Evolutionary conservation across 495 filamentous ascomycete genomes (phyloP).

Genomic region (Cudoniella acicularis): DNA sequence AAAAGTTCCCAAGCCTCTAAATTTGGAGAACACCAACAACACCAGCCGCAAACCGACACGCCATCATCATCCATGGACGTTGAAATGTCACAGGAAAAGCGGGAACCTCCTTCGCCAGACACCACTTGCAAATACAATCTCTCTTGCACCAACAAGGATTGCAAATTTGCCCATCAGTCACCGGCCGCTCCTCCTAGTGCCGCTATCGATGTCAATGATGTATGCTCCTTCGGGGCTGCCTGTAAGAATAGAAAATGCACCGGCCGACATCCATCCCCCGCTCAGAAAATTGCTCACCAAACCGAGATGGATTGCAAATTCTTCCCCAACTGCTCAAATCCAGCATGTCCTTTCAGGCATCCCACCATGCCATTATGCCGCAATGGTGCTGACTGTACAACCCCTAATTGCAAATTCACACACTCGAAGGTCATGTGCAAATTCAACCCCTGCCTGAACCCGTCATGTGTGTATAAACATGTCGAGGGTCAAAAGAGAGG

Average conservation of each 20-base stretch:
- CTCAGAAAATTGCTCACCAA: conserved; percentile 69
- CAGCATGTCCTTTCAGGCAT: conserved; percentile 82
- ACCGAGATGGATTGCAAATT: conserved; percentile 87
- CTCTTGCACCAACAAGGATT: conserved; percentile 81
- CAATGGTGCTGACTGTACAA: conserved; percentile 88
- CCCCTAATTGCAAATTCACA: conserved; percentile 83
- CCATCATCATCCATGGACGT: conserved; percentile 36
- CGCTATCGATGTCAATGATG: conserved; percentile 74
- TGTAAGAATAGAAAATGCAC: conserved; percentile 96
- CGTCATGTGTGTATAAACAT: conserved; percentile 83
- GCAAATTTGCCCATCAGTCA: conserved; percentile 90
- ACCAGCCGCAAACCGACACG: conserved; percentile 11
- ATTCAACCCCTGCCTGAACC: conserved; percentile 86
- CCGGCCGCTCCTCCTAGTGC: conserved; percentile 80
- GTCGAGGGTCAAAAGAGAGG: conserved; percentile 78
- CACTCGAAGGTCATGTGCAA: conserved; percentile 81
- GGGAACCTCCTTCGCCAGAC: conserved; percentile 47
- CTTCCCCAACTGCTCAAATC: conserved; percentile 90
- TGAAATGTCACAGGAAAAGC: conserved; percentile 45
- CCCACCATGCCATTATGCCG: conserved; percentile 70
- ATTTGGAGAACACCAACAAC: conserved; percentile 22
- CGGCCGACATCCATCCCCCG: conserved; percentile 88
- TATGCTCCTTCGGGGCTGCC: conserved; percentile 79
- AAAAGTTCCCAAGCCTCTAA: conserved; percentile 24
- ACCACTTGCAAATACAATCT: conserved; percentile 83